Conservation (phyloP, 2,329 filamentous ascomycete species). For the Fusarium brachygibbosum region DNA sequence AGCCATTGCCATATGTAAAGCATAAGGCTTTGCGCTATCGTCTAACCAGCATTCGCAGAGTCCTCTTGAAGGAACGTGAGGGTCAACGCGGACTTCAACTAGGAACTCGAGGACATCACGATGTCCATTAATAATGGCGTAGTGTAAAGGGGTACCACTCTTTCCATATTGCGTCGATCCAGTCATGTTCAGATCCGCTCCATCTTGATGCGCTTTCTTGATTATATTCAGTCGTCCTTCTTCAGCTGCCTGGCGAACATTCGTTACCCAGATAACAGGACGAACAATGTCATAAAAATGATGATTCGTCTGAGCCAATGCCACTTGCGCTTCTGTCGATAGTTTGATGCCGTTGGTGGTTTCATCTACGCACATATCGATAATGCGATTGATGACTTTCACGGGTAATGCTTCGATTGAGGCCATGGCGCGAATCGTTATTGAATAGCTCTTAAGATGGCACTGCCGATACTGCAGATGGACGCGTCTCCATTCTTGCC, state of each 20-base stretch:
- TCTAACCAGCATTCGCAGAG: conserved; percentile 6
- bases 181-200: conserved; percentile 10
- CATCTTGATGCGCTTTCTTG: conserved; percentile 15
- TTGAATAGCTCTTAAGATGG: background rate
- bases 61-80: conserved; percentile 8
- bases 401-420: conserved; percentile 8
- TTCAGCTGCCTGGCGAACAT: conserved; percentile 18
- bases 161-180: conserved; percentile 1
- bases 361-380: background rate
- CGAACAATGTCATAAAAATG: conserved; percentile 24
- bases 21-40: background rate
- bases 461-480: background rate
- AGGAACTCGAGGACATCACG: conserved; percentile 27
- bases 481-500: background rate
- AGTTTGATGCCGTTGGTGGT: background rate
- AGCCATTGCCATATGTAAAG: conserved; percentile 19
- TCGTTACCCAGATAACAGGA: conserved; percentile 9
- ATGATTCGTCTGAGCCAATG: conserved; percentile 20
- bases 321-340: background rate
- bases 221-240: conserved; percentile 17
- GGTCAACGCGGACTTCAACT: conserved; percentile 12
- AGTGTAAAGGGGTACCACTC: conserved; percentile 18
- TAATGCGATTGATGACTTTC: conserved; percentile 5
- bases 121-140: conserved; percentile 26
- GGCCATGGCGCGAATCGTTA: background rate